Percentiles rank a stretch among this genome's conserved stretches.
phyloP scores from a whole-genome alignment of 2,329 filamentous ascomycete species.

The Biscogniauxia mediterranea region DNA sequence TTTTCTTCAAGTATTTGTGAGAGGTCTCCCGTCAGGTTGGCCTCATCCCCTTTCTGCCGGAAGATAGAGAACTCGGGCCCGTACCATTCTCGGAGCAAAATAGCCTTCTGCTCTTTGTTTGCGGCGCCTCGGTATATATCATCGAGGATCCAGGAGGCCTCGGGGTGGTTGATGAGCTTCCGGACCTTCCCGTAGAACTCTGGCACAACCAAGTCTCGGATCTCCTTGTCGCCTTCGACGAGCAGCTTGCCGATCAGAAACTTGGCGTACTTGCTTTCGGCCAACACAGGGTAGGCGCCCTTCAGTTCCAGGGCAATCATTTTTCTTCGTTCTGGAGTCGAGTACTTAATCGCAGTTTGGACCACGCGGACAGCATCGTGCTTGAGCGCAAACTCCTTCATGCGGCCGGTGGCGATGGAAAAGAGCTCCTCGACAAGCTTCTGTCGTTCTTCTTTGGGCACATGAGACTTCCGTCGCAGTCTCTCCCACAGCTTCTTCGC shows the following conservation, averaged over 20 bases:
- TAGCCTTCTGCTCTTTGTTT: conserved; percentile 80
- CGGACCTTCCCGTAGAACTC: conserved; percentile 95
- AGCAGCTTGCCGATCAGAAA: conserved; percentile 95
- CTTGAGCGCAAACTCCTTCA: conserved; percentile 97
- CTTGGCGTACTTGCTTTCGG: conserved; percentile 95
- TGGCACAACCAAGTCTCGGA: conserved; percentile 82
- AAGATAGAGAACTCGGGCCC: conserved; percentile 88
- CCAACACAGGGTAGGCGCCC: conserved; percentile 78
- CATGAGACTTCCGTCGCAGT: conserved; percentile 87
- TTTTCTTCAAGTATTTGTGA: conserved; percentile 69
- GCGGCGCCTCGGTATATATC: conserved; percentile 92
- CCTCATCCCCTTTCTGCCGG: conserved; percentile 52
- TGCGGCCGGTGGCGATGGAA: conserved; percentile 82
- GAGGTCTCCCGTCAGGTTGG: conserved; percentile 64
- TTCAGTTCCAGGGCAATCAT: conserved; percentile 84
- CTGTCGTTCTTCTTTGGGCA: conserved; percentile 84
- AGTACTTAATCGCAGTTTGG: conserved; percentile 96
- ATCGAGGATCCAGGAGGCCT: conserved; percentile 96
- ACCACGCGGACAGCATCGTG: conserved; percentile 96
- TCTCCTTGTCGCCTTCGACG: conserved; percentile 84
- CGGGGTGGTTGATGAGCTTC: conserved; percentile 91
- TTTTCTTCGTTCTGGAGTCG: conserved; percentile 77
- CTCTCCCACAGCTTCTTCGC: conserved; percentile 98
- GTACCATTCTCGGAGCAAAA: conserved; percentile 91
- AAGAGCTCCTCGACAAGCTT: conserved; percentile 87